phyloP scores from a whole-genome alignment of 331 rosid species.

The Acacia concinna region DNA sequence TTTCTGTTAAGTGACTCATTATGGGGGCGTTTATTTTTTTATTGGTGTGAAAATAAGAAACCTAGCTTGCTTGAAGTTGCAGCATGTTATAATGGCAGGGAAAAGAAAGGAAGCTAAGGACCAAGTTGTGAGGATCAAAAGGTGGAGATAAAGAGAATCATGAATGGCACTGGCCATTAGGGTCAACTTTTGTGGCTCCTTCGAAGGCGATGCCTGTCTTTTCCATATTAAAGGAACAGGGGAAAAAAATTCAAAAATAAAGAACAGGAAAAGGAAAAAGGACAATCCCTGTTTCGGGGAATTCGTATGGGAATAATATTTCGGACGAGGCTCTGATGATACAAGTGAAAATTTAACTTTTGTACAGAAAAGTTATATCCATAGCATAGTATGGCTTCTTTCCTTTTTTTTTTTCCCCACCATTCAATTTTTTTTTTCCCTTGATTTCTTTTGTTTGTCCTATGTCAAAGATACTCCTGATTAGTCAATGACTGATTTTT shows the following conservation, averaged over 20 bases:
- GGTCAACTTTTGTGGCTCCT: neutral
- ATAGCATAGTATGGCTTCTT: neutral
- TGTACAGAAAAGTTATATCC: neutral
- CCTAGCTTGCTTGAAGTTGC: neutral
- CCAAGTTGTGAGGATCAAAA: neutral
- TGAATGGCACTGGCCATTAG: neutral
- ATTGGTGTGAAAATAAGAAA: neutral
- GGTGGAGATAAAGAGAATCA: neutral
- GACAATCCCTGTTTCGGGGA: neutral
- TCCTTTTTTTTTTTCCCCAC: too few species aligned
- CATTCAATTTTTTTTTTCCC: too few species aligned
- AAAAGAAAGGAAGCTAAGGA: neutral
- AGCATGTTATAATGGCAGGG: neutral
- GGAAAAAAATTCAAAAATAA: too few species aligned
- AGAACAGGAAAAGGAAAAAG: neutral
- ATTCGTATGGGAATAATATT: neutral
- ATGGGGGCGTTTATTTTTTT: neutral
- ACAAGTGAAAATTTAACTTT: neutral
- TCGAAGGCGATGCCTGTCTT: neutral
- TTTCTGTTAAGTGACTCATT: neutral
- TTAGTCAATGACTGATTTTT: too few species aligned
- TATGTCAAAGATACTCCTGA: too few species aligned
- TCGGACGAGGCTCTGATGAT: neutral
- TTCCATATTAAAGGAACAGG: neutral
- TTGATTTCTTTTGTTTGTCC: too few species aligned